Conservation (phyloP, 1,284 basidiomycete genomes). For the Cryptococcus floricola region DNA sequence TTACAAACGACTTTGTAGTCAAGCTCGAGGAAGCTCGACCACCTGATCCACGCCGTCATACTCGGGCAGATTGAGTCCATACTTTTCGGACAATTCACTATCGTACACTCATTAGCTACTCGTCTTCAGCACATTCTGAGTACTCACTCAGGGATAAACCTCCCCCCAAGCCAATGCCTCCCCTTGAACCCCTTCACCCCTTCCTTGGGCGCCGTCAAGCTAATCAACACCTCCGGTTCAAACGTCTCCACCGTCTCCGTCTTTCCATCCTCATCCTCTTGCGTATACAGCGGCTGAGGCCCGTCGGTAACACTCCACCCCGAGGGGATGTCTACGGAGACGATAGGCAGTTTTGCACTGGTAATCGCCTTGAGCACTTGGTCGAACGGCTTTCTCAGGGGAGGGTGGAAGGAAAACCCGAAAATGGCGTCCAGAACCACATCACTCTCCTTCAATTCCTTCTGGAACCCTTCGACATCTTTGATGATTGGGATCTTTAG, state of each 20-base stretch:
- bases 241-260: slow-evolving; percentile 51
- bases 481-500: slow-evolving; percentile 70
- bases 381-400: slow-evolving; percentile 84
- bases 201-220: slow-evolving; percentile 89
- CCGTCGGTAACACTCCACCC: slow-evolving; percentile 76
- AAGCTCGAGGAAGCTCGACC: slow-evolving; percentile 57
- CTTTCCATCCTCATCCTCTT: slow-evolving; percentile 61
- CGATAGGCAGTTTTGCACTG: slow-evolving; percentile 65
- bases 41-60: slow-evolving; percentile 77
- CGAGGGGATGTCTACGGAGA: slow-evolving; percentile 92
- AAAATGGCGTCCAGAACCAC: slow-evolving; percentile 94
- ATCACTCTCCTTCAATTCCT: slow-evolving; percentile 63
- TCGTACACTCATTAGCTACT: not conserved
- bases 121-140: not conserved
- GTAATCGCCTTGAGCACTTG: slow-evolving; percentile 65
- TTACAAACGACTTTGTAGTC: not conserved
- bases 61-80: slow-evolving; percentile 67
- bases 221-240: slow-evolving; percentile 75
- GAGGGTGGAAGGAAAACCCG: slow-evolving; percentile 92
- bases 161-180: slow-evolving; percentile 84
- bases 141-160: slow-evolving; percentile 79
- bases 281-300: slow-evolving; percentile 32
- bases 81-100: slow-evolving; percentile 54
- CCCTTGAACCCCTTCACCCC: slow-evolving; percentile 74
- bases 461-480: slow-evolving; percentile 54